Percentiles rank a stretch among this genome's conserved stretches.
Evolutionary conservation across 495 filamentous ascomycete species (phyloP).

Genomic region (Xanthoparmelia taractica): DNA sequence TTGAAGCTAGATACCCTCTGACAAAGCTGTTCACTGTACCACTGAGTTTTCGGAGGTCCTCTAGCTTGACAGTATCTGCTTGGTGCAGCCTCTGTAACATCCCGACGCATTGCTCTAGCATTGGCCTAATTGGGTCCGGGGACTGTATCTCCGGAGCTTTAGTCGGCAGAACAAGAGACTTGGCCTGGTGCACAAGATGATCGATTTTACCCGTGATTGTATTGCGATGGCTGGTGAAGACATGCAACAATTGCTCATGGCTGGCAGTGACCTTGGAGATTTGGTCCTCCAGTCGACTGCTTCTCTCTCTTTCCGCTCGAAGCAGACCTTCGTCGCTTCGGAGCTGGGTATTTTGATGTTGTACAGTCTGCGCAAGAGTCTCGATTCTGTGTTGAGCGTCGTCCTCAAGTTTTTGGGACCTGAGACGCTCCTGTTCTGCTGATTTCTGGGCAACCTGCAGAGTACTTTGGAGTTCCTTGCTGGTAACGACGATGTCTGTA

Average conservation of each 20-base stretch:
- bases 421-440: background rate
- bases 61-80: conserved; percentile 12
- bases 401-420: background rate
- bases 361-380: conserved; percentile 11
- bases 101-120: conserved; percentile 19
- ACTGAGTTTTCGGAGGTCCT: conserved; percentile 16
- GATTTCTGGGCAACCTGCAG: background rate
- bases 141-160: conserved; percentile 3
- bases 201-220: conserved; percentile 17
- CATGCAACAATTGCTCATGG: conserved; percentile 5
- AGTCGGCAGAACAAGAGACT: background rate
- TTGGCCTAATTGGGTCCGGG: conserved; percentile 2
- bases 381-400: conserved; percentile 13
- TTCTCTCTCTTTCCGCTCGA: conserved; percentile 14
- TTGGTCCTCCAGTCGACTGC: conserved; percentile 11
- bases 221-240: conserved; percentile 9
- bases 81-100: conserved; percentile 15
- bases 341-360: conserved; percentile 12
- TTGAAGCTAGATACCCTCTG: conserved; percentile 5
- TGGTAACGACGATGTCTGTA: background rate
- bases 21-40: conserved; percentile 12
- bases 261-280: conserved; percentile 14
- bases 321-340: conserved; percentile 6
- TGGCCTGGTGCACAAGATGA: conserved; percentile 12
- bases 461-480: conserved; percentile 5